Base-by-base conservation (phyloP, 192 early-diverging fungal genomes). In the Backusella tuberculispora region DNA sequence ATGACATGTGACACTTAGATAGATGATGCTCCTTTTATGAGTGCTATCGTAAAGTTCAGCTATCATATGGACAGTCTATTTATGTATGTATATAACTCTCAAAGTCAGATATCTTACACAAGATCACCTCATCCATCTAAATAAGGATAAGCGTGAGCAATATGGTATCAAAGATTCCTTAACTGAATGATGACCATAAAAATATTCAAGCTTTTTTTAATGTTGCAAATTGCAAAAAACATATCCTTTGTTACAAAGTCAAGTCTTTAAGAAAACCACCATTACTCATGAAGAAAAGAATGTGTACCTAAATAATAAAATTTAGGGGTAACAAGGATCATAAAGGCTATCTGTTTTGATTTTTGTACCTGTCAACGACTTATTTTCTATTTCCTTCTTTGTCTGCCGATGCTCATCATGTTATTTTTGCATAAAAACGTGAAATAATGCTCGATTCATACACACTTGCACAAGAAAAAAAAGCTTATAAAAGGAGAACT, bases 401-500 rank as follows among this genome's bases (percentile, higher is more conserved):
- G 53, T 24, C 53, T 60, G 21, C 53, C 53, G 21, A 12, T 60
- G 5, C 12, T 9, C 19, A 60, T 60, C 53, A 60, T 60, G 53
- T 60, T 60, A 60, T 60, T 60, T 60, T 60, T 60, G 53, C 53
- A 60, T 60, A 60, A 60, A 60, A 60, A 60, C 53, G 53, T 60
- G 53, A 60, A 60, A 12, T 60, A 12, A 26, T 26, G 13, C 53
- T 60, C 21, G 8, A 60, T 60, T 26, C 10, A 60, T 53, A 53
- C 19, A 53, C 8, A 24, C 50, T 7, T 17, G 50, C 50, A 53
- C 8, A 53, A 53, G 19, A 53, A 47, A 47, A 56, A 56, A 60
- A 60, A 60, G 26, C 19, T 26, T 60, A 60, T 60, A 60, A 60
- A 60, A 60, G 53, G 53, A 24, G 53, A 9, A 60, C 26, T 60